These are phyloP conservation scores for Alternaria ventricosa DNA, from an alignment of 2,329 filamentous ascomycete genomes.

Conservation along the genomic window DNA sequence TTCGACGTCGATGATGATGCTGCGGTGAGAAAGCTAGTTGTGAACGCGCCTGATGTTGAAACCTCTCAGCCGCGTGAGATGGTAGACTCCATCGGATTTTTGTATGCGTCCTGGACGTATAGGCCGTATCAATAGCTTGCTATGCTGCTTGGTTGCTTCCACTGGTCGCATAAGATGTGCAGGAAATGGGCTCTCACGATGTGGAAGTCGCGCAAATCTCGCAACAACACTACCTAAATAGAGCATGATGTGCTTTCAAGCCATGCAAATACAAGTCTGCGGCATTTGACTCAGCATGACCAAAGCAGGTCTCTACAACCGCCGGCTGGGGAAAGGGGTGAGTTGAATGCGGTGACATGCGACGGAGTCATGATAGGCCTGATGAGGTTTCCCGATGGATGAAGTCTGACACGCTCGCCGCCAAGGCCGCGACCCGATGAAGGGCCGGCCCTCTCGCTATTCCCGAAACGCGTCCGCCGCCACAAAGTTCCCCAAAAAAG, in stretches of 20 bases:
- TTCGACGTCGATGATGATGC: neutral
- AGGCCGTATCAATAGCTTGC: neutral
- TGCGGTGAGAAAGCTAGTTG: neutral
- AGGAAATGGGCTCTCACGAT: neutral
- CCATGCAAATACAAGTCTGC: neutral
- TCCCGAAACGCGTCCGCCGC: constrained; percentile 17
- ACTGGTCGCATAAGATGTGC: neutral
- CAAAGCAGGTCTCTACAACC: neutral
- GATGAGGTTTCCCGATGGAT: constrained; percentile 6
- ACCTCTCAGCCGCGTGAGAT: neutral
- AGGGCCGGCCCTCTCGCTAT: constrained; percentile 32
- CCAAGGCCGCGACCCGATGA: constrained; percentile 27
- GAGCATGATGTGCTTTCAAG: neutral
- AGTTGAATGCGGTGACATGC: neutral
- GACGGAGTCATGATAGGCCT: constrained; percentile 1
- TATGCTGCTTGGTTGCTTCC: neutral
- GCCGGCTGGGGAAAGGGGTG: neutral
- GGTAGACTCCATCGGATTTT: neutral
- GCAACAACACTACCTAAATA: neutral
- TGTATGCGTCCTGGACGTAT: neutral
- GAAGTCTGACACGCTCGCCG: constrained; percentile 12
- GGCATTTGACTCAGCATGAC: neutral
- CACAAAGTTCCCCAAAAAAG: constrained; percentile 20
- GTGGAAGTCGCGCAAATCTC: neutral
- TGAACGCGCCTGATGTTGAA: neutral